Conservation (phyloP, 139 green algal species). For the Chlamydomonas sphaeroides region DNA sequence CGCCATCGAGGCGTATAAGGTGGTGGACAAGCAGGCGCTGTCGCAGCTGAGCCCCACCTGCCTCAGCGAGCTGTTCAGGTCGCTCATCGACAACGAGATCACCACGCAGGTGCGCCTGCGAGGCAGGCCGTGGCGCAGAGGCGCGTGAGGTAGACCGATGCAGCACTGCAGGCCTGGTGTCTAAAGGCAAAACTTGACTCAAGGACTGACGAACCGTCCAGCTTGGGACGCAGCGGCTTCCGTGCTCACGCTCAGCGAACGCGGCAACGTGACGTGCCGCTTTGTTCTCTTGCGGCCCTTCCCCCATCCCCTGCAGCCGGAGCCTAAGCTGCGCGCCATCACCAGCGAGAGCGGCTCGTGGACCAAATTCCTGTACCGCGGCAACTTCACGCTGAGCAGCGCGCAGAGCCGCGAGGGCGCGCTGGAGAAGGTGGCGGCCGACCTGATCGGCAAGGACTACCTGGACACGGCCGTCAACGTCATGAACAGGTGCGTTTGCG, state of each 20-base stretch:
- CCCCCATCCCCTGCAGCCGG: slow-evolving; percentile 3
- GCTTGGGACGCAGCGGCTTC: too few species aligned
- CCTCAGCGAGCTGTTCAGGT: slow-evolving; percentile 42
- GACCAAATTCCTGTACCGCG: slow-evolving; percentile 48
- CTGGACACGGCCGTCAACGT: slow-evolving; percentile 40
- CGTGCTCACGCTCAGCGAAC: too few species aligned
- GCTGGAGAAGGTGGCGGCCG: slow-evolving; percentile 39
- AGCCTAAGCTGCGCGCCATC: slow-evolving; percentile 39
- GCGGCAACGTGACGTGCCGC: too few species aligned
- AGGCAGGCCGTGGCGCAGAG: too few species aligned
- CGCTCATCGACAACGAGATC: slow-evolving; percentile 46
- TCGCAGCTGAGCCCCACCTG: slow-evolving; percentile 28
- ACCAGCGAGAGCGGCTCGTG: slow-evolving; percentile 40
- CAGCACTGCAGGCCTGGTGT: too few species aligned
- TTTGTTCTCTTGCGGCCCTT: too few species aligned
- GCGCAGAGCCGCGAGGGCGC: slow-evolving; percentile 32
- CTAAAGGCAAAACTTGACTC: too few species aligned
- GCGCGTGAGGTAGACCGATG: too few species aligned
- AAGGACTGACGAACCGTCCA: too few species aligned
- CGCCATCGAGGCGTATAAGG: slow-evolving; percentile 42
- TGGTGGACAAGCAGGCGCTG: slow-evolving; percentile 42
- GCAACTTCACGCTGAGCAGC: slow-evolving; percentile 32
- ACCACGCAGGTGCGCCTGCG: slow-evolving; percentile 36
- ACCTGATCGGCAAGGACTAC: slow-evolving; percentile 35
- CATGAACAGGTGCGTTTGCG: slow-evolving; percentile 36